Base-by-base conservation (phyloP, 208 protist species). In the Acanthamoeba comandoni region DNA sequence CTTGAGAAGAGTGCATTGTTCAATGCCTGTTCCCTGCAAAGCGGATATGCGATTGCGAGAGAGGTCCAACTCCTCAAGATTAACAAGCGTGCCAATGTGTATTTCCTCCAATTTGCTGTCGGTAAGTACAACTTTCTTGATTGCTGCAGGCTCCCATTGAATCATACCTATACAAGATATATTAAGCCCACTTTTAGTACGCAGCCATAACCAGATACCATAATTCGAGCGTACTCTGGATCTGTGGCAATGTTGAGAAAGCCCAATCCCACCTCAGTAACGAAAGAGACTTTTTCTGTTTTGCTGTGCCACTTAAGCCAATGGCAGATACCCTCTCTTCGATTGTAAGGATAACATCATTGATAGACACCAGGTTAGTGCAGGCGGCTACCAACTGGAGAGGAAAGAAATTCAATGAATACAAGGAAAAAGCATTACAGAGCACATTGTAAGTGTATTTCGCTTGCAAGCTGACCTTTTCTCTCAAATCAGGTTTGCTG, bases 381-480 rank as follows among this genome's bases (percentile, higher is more conserved):
- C 35, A 43, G 35, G 35, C 35, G 5, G 35, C 35, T 43, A 43
- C 35, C 35, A 43, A 43, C 35, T 43, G 35, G 35, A 43, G 1
- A 43, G 35, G 1, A 43, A 5, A 43, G 35, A 43, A 43, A 43
- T 43, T n/a, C n/a, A n/a, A 5, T 43, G 35, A 43, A 43, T 5
- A 43, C 35, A 43, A 5, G 35, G 35, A 1, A 43, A 43, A 43
- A 43, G 35, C 35, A 43, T 43, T 43, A n/a, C n/a, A n/a, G n/a
- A 5, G 35, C 35, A 43, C 5, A 43, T 1, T 43, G 35, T 43
- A 43, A n/a, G n/a, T n/a, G n/a, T n/a, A n/a, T n/a, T n/a, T n/a
- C n/a, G n/a, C n/a, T 29, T 65, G 58, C n/a, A n/a, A n/a, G 58
- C n/a, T 26, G 24, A 65, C 58, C 58, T 65, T 65, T 65, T 65